phyloP scores from a whole-genome alignment of 768 basidiomycete species.

The Hygrocybe punicea region DNA sequence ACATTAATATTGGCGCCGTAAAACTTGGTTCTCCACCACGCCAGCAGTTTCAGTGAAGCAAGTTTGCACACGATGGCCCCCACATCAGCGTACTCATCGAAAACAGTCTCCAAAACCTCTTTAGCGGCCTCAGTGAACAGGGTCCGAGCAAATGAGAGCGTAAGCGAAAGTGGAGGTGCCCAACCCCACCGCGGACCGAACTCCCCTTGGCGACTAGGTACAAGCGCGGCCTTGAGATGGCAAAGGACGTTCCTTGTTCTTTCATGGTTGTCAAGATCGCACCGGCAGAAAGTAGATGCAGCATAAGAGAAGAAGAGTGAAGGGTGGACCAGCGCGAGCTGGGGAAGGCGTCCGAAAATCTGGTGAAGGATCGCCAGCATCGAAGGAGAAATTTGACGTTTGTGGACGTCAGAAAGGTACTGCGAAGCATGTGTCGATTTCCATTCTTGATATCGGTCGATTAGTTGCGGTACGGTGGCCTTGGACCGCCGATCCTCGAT shows the following conservation, averaged over 20 bases:
- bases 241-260: background rate
- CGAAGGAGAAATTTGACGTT: constrained; percentile 7
- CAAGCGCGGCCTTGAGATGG: background rate
- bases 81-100: constrained; percentile 12
- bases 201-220: background rate
- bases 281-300: constrained; percentile 11
- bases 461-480: constrained; percentile 12
- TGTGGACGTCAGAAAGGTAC: constrained; percentile 6
- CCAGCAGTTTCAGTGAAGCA: constrained; percentile 11
- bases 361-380: constrained; percentile 11
- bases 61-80: constrained; percentile 11
- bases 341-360: constrained; percentile 10
- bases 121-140: constrained; percentile 14
- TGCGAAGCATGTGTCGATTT: constrained; percentile 9
- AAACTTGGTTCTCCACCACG: constrained; percentile 16
- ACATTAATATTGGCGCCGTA: background rate
- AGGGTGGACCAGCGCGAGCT: constrained; percentile 14
- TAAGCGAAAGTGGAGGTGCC: constrained; percentile 15
- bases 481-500: constrained; percentile 16
- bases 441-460: constrained; percentile 13
- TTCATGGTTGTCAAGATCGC: constrained; percentile 9
- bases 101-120: constrained; percentile 13
- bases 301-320: constrained; percentile 16
- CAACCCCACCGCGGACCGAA: constrained; percentile 5
- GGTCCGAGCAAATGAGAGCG: constrained; percentile 17